A percentile compares a stretch with the other conserved stretches of the same genome.
phyloP scores from a whole-genome alignment of 2,329 filamentous ascomycete species.

The Stemphylium beticola region DNA sequence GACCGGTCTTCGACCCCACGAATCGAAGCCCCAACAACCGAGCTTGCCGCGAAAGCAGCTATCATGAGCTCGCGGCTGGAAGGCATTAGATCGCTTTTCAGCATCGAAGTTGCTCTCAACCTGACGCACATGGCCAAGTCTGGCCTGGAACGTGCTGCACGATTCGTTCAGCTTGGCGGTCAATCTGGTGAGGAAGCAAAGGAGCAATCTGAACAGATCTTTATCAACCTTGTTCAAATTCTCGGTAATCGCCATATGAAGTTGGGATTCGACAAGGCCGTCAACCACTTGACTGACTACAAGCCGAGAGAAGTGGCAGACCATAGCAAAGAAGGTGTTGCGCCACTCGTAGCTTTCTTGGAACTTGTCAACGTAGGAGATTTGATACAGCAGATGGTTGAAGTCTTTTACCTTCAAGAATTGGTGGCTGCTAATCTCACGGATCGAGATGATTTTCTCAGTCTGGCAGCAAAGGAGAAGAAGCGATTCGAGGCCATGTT shows the following conservation, averaged over 20 bases:
- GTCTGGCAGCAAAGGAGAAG: constrained; percentile 90
- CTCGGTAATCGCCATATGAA: constrained; percentile 88
- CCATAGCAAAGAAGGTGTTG: constrained; percentile 75
- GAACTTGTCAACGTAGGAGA: constrained; percentile 98
- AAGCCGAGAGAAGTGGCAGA: constrained; percentile 83
- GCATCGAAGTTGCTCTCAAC: constrained; percentile 90
- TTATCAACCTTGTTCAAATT: constrained; percentile 81
- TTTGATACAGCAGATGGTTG: constrained; percentile 97
- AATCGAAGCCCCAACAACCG: constrained; percentile 78
- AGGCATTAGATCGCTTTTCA: constrained; percentile 93
- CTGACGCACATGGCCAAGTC: constrained; percentile 88
- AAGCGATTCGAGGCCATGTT: constrained; percentile 99
- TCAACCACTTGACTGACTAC: constrained; percentile 88
- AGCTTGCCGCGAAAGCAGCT: constrained; percentile 95
- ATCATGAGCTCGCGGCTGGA: constrained; percentile 95
- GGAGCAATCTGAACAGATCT: constrained; percentile 88
- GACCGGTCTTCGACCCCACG: constrained; percentile 48
- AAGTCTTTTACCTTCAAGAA: constrained; percentile 98
- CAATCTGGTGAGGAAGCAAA: constrained; percentile 82
- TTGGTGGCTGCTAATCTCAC: constrained; percentile 80
- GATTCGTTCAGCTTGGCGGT: constrained; percentile 81
- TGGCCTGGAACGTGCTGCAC: constrained; percentile 81
- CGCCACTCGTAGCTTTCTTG: constrained; percentile 91
- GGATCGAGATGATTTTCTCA: constrained; percentile 92
- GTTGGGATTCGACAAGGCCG: constrained; percentile 90